Evolutionary conservation across 106 monocot species (phyloP), one percentile per base, ranked within the genome.

Genomic region (Acanthochlamys bracteata): DNA sequence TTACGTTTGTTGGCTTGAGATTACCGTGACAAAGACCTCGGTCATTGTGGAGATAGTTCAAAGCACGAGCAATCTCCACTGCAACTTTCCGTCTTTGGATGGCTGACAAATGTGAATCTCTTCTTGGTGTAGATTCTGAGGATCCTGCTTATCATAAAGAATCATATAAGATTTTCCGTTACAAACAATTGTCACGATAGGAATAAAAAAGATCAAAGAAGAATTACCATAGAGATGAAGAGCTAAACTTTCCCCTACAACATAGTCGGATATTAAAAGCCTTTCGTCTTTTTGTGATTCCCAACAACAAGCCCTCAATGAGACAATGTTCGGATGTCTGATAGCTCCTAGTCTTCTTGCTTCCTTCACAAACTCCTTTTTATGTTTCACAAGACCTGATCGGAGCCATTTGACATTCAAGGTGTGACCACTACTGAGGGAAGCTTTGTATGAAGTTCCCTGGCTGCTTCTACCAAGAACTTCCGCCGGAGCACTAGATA

Each of bases 361-460:
- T 77, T 95, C 94, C 55, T 87, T 95, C 14, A 71, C 71, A 69
- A 95, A 95, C 15, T 90, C 90, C 55, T 90, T 90, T 66, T 90
- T 95, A 22, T 59, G 60, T 66, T 78, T 95, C 63, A 86, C 86
- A 40, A 95, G 77, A 7, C 94, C 90, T 61, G 79, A 90, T 59
- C 94, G 61, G 63, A 95, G 66, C 94, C 94, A 95, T 67, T 95
- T 95, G 27, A 95, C 94, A 60, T 79, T 84, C 71, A 95, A 68
- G 54, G 75, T 55, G 47, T 82, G 84, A 16, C 94, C 90, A 64
- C 57, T 75, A 42, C 82, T 77, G 49, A 95, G 49, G 21, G 79
- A 81, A 23, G 90, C 90, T 77, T 80, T 95, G 60, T 95, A 95
- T 20, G 94, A 86, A 41, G 94, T 95, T 17, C 94, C 94, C 64